Conservation (phyloP, 2,329 filamentous ascomycete genomes). For the Nannizzia gypsea region DNA sequence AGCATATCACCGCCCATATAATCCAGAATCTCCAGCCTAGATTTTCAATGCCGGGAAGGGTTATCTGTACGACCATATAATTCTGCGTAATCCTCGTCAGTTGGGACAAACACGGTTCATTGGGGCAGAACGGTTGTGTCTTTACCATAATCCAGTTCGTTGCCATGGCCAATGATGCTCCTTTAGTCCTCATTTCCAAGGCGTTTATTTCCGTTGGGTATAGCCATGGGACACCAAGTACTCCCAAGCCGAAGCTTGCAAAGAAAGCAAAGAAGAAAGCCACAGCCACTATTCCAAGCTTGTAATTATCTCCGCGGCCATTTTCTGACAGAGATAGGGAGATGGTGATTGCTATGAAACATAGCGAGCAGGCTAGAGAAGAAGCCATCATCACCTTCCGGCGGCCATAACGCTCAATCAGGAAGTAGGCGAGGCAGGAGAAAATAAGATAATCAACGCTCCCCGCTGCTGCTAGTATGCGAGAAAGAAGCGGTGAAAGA, state of each 20-base stretch:
- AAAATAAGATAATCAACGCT: conserved; percentile 38
- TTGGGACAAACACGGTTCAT: conserved; percentile 23
- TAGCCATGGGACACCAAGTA: conserved; percentile 26
- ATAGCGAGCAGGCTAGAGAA: conserved; percentile 39
- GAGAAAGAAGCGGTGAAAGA: conserved; percentile 26
- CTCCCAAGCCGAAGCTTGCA: conserved; percentile 29
- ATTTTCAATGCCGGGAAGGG: conserved; percentile 16
- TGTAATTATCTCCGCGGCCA: conserved; percentile 31
- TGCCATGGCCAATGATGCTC: conserved; percentile 16
- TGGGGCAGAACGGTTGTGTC: background rate
- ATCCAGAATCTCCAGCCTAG: conserved; percentile 25
- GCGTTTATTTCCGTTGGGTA: conserved; percentile 17
- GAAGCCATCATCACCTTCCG: conserved; percentile 40
- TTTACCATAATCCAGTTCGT: conserved; percentile 24
- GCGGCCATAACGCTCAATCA: conserved; percentile 40
- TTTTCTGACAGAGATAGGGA: conserved; percentile 31
- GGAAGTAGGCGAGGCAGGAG: conserved; percentile 33
- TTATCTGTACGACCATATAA: conserved; percentile 18
- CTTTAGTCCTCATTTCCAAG: conserved; percentile 14
- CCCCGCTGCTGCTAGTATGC: conserved; percentile 37
- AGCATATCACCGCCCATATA: conserved; percentile 29
- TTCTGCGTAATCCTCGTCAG: conserved; percentile 25
- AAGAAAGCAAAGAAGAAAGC: conserved; percentile 36
- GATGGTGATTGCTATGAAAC: conserved; percentile 40
- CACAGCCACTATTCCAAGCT: conserved; percentile 38